Base-by-base conservation (phyloP, 345 rosid genomes). In the Lepidium africanum region DNA sequence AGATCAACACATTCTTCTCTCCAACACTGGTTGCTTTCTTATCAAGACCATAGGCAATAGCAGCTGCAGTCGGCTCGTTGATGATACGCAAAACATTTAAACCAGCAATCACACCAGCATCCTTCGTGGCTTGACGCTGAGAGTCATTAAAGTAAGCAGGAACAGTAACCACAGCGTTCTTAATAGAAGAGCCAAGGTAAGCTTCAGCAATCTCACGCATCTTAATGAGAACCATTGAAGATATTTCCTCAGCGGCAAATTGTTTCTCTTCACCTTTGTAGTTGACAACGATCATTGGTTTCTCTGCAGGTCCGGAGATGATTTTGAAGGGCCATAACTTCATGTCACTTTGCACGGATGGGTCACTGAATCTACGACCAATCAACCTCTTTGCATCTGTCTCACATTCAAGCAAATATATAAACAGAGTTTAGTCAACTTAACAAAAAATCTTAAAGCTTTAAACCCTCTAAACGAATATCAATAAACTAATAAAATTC, bases 231-330 rank as follows among this genome's bases (percentile, higher is more conserved):
- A 72, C 76, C 76, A 72, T 72, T 0, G 71, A 72, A 37, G 76
- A 78, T 33, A 78, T 73, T 9, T 78, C 81, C 19, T 78, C 81
- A 0, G 81, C 60, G 0, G 81, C 45, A 10, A 78, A 77, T 23
- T 74, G 81, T 15, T 78, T 78, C 69, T 78, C 81, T 70, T 73
- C 81, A 1, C 78, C 81, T 1, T 78, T 78, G 59, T 78, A 59
- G 6, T 10, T 35, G 10, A 78, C 81, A 0, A 69, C 69, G 2
- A 78, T 78, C 81, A 78, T 69, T 0, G 81, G 81, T 3, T 78
- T 78, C 0, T 78, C 78, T 1, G 76, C 78, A 2, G 76, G 47
- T 15, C 81, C 79, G 0, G 77, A 3, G 2, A 71, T 15, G n/a
- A 78, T 66, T 62, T 60, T 74, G 61, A 78, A 78, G 0, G 81